Percentiles rank a stretch among this genome's conserved stretches.
phyloP scores from a whole-genome alignment of 768 basidiomycete species.

The Mycena latifolia region DNA sequence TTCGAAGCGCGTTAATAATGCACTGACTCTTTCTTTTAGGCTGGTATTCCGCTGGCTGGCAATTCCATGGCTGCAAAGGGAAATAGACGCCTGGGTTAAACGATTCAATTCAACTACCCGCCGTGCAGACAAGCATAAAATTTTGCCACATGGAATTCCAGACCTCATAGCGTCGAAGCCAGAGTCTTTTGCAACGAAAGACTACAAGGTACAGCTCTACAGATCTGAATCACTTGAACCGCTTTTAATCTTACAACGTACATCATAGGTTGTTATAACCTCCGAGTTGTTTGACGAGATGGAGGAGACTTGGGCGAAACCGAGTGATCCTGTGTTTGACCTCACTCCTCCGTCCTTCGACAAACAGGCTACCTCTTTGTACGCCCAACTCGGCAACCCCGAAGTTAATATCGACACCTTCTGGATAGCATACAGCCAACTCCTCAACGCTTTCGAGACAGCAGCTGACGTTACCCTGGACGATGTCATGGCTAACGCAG shows the following conservation, averaged over 20 bases:
- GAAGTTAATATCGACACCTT: too few relatives aligned
- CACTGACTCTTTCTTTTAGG: slow-evolving; percentile 43
- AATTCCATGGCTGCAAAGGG: slow-evolving; percentile 55
- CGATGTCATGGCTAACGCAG: not conserved
- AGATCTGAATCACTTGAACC: too few relatives aligned
- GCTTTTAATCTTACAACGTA: not conserved
- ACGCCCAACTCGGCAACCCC: too few relatives aligned
- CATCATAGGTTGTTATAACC: slow-evolving; percentile 4
- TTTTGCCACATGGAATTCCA: slow-evolving; percentile 55
- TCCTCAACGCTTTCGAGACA: too few relatives aligned
- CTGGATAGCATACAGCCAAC: too few relatives aligned
- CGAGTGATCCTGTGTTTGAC: slow-evolving; percentile 43
- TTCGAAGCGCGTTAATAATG: too few relatives aligned
- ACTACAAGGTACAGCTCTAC: slow-evolving; percentile 58
- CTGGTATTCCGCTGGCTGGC: slow-evolving; percentile 55
- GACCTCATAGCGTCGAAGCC: slow-evolving; percentile 46
- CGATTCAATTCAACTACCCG: slow-evolving; percentile 39
- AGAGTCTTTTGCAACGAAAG: slow-evolving; percentile 38
- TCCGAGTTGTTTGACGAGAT: slow-evolving; percentile 18
- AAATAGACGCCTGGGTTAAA: slow-evolving; percentile 47
- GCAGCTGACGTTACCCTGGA: too few relatives aligned
- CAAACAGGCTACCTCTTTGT: too few relatives aligned
- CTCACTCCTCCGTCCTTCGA: slow-evolving; percentile 25
- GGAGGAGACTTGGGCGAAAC: slow-evolving; percentile 40
- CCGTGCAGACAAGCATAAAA: slow-evolving; percentile 48